Percentiles rank a stretch among this genome's conserved stretches.
phyloP scores from a whole-genome alignment of 495 filamentous ascomycete species.

The Staphylotrichum tortipilum region DNA sequence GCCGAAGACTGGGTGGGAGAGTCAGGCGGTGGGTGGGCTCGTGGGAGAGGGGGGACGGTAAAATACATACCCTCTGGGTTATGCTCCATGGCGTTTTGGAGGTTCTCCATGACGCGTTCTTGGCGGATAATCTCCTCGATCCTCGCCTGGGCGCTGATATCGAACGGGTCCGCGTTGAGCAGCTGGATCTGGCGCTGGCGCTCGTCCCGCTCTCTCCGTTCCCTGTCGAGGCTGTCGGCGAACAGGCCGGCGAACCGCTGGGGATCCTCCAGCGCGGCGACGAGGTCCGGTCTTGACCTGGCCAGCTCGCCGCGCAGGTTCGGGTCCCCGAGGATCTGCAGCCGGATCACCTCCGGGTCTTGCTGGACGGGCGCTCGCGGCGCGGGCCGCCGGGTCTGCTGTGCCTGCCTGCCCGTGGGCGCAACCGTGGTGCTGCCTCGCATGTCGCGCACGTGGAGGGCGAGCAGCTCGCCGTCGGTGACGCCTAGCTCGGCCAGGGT shows the following conservation, averaged over 20 bases:
- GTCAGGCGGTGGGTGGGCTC: background rate
- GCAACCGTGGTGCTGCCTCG: constrained; percentile 25
- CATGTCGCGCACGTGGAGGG: constrained; percentile 62
- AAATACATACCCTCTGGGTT: constrained; percentile 78
- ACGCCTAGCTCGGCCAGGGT: constrained; percentile 78
- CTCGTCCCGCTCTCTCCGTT: constrained; percentile 60
- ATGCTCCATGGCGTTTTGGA: constrained; percentile 92
- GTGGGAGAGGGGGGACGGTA: background rate
- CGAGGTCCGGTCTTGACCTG: constrained; percentile 64
- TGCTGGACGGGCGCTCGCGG: constrained; percentile 24
- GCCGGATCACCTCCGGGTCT: constrained; percentile 75
- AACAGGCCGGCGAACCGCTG: constrained; percentile 64
- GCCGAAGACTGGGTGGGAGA: constrained; percentile 62
- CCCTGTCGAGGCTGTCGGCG: constrained; percentile 53
- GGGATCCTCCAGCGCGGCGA: constrained; percentile 67
- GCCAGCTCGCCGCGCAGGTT: constrained; percentile 57
- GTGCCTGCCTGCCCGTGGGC: constrained; percentile 23
- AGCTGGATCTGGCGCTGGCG: constrained; percentile 67
- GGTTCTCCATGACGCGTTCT: constrained; percentile 84
- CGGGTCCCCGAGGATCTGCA: constrained; percentile 74
- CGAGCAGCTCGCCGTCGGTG: constrained; percentile 85
- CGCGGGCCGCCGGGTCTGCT: constrained; percentile 1
- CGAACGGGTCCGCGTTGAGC: constrained; percentile 87
- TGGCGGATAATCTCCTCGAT: constrained; percentile 96
- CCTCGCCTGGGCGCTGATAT: constrained; percentile 77